Base-by-base conservation (phyloP, 306 rosid species). In the Ormosia semicastrata region DNA sequence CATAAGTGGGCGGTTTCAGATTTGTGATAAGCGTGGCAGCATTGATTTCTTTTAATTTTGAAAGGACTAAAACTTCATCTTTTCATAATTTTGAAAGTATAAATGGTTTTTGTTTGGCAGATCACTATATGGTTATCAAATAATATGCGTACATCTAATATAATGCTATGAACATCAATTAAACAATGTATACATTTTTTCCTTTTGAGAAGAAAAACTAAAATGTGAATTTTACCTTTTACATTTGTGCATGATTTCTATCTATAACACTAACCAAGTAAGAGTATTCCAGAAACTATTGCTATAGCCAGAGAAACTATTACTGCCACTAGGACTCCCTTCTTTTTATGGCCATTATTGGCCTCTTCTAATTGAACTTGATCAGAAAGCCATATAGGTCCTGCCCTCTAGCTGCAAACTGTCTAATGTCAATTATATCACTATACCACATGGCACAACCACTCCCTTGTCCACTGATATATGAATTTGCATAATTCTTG, bases 371-470 rank as follows among this genome's bases (percentile, higher is more conserved):
- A 39, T 37, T 13, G 41, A 71, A 71, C 69, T 75, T 62, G 17
- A 75, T 39, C 65, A 68, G 43, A 82, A 87, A 37, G 89, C 91
- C n/a, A n/a, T n/a, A n/a, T n/a, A n/a, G n/a, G n/a, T n/a, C n/a
- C n/a, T n/a, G n/a, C n/a, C n/a, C n/a, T n/a, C n/a, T n/a, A n/a
- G n/a, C n/a, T n/a, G n/a, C n/a, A n/a, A n/a, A n/a, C n/a, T n/a
- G n/a, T n/a, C n/a, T n/a, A n/a, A n/a, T n/a, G 11, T 80, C 76
- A 78, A 91, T 57, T 78, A 86, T 69, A 71, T 91, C 76, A 82
- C 82, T 94, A 54, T 84, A 83, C 97, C 97, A 93, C 79, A 88
- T 53, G 29, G 86, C 94, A 63, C 96, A 93, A 7, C 93, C 96
- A 75, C 85, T 90, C 36, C 96, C 93, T 79, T 78, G 44, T 53